A percentile compares a stretch with the other conserved stretches of the same genome.
Evolutionary conservation across 129 eudicot genomes (phyloP).

Genomic region (Lonicera japonica): DNA sequence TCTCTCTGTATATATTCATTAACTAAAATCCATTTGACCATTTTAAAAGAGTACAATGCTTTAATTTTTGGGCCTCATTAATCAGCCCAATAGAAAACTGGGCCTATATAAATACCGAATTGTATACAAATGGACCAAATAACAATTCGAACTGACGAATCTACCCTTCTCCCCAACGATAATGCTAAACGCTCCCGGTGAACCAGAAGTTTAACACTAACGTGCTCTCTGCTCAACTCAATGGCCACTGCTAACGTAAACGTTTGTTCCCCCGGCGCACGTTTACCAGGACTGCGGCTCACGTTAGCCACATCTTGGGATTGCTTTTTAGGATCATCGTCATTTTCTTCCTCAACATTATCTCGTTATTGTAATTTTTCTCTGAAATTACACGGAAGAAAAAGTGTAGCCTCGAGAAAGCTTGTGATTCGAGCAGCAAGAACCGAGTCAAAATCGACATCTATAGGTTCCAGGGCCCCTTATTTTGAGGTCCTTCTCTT

Average conservation of each 20-base stretch:
- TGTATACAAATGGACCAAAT: no score
- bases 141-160: no score
- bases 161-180: background rate
- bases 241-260: slow-evolving; percentile 23
- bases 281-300: slow-evolving; percentile 1
- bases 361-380: slow-evolving; percentile 13
- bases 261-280: slow-evolving; percentile 15
- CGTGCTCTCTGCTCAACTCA: background rate
- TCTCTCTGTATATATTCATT: no score
- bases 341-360: slow-evolving; percentile 19
- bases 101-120: no score
- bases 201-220: slow-evolving; percentile 7
- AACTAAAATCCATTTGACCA: no score
- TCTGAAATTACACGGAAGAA: slow-evolving; percentile 23
- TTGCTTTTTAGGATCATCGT: slow-evolving; percentile 8
- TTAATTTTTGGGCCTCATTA: no score
- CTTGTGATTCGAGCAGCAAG: slow-evolving; percentile 67
- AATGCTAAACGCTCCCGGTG: background rate
- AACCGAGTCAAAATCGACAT: slow-evolving; percentile 66
- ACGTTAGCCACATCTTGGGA: slow-evolving; percentile 3
- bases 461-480: slow-evolving; percentile 78
- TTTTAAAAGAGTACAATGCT: no score
- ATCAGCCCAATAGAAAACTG: no score
- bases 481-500: slow-evolving; percentile 51
- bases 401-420: slow-evolving; percentile 24